phyloP scores from a whole-genome alignment of 129 eudicot genomes.

The Saposhnikovia divaricata region DNA sequence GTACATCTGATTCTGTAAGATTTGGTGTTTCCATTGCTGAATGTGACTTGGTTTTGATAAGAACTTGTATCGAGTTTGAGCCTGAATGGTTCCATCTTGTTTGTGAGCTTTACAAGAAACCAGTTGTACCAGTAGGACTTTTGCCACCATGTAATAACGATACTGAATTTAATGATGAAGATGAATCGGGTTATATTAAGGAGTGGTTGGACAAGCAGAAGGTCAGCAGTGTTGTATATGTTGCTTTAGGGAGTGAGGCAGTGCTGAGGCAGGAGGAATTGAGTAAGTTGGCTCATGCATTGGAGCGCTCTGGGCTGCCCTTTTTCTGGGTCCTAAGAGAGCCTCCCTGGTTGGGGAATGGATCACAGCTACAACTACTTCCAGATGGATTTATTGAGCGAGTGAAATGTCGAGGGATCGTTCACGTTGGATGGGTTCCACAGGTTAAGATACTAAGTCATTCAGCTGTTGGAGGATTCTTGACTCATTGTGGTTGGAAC shows the following conservation, averaged over 20 bases:
- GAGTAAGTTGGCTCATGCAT: constrained; percentile 58
- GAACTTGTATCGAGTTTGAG: constrained; percentile 63
- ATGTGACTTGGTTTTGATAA: constrained; percentile 51
- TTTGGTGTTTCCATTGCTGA: constrained; percentile 32
- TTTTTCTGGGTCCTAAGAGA: constrained; percentile 64
- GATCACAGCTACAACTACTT: constrained; percentile 35
- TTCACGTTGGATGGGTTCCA: constrained; percentile 63
- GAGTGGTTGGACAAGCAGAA: constrained; percentile 46
- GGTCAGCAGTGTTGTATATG: constrained; percentile 38
- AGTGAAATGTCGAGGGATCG: constrained; percentile 37
- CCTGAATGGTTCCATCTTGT: constrained; percentile 54
- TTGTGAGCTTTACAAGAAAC: constrained; percentile 44
- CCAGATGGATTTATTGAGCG: constrained; percentile 52
- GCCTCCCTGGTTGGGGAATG: constrained; percentile 28
- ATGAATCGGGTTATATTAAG: constrained; percentile 29
- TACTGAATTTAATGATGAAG: constrained; percentile 18
- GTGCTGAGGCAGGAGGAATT: constrained; percentile 39
- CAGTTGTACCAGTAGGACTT: constrained; percentile 51
- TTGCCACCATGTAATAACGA: constrained; percentile 33
- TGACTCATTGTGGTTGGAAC: constrained; percentile 95
- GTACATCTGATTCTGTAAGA: constrained; percentile 41
- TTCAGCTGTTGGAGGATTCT: constrained; percentile 49
- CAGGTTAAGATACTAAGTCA: constrained; percentile 70
- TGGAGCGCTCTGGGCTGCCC: constrained; percentile 49
- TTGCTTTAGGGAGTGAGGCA: constrained; percentile 75